Evolutionary conservation across 345 rosid species (phyloP), one percentile per base, ranked within the genome.

Genomic region (Raphanus raphanistrum): DNA sequence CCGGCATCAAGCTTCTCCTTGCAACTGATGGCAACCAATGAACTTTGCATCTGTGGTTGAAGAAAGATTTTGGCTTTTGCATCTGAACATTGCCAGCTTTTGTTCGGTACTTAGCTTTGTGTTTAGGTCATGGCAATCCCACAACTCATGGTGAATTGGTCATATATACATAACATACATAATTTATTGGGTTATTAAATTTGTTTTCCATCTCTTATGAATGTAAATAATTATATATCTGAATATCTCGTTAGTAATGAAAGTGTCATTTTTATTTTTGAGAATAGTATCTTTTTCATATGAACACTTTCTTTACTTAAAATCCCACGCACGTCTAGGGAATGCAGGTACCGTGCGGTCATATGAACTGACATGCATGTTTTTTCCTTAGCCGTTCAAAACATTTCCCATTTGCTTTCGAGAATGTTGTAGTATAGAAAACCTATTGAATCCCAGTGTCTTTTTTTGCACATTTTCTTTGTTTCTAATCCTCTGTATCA

Each of bases 21-120:
- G 45, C 15, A 59, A 50, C 41, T 8, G 55, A 68, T 62, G 55
- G 35, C 26, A 70, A 62, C 69, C 21, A n/a, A 26, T 12, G 59
- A 55, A 58, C 31, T 55, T 71, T 71, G 66, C 50, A 64, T 28
- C 13, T 64, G 36, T 71, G 29, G 59, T n/a, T 38, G 36, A 71
- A 64, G 66, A 71, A 71, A 70, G 13, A n/a, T 33, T 16, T 57
- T 38, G 65, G 74, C 35, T 28, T 75, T 62, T 45, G 63, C 32
- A 48, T 68, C 32, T 68, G 6, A 70, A 36, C 70, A 54, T 52
- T 66, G 27, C 28, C 71, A 54, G 80, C 70, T 76, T 76, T 50
- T 25, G 31, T 54, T 70, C 8, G 32, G 75, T 38, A 36, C 75
- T 55, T 35, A 33, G 16, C 43, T 21, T 61, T 68, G 26, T 61